Base-by-base conservation (phyloP, 768 basidiomycete genomes). In the Naganishia randhawae region DNA sequence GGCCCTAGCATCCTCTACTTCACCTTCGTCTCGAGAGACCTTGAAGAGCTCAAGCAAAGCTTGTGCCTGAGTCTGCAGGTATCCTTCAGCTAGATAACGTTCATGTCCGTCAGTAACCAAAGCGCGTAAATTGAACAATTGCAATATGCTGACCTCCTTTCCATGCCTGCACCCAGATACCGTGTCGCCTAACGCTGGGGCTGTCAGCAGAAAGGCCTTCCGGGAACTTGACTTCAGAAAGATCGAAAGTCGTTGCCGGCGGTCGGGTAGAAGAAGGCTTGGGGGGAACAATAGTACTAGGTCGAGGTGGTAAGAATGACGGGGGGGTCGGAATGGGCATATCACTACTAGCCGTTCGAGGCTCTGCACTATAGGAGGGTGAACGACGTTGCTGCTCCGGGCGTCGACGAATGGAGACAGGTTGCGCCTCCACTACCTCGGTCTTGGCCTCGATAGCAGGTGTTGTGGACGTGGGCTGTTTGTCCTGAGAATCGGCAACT, bases 11-110 rank as follows among this genome's bases (percentile, higher is more conserved):
- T 87, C 87, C 62, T 88, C 85, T 72, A 92, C 84, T 75, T 95
- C 89, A 70, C 86, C 87, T 39, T 85, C 86, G 67, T 84, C 82
- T 81, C 94, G 88, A 39, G 91, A 88, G 70, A 89, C 81, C 54
- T 87, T 85, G 73, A 96, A 84, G 37, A 95, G 83, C 71, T 85
- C 85, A 77, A 89, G 84, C 87, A 92, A 89, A 17, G 84, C 84
- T 52, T 88, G 66, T 10, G 75, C 55, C 65, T 41, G 64, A 53
- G 66, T 45, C 39, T 54, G 53, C 2, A 31, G 42, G 19, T 57
- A 48, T 32, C 55, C 66, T 33, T 67, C 55, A 54, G 53, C 66
- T 67, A 22, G 16, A 8, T 19, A 37, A 25, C 1, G 16, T 6
- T 25, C 27, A 25, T 25, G 42, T 11, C 11, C 13, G 10, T 50